Base-by-base conservation (phyloP, 805 yeast species). In the Metschnikowia lochheadii region DNA sequence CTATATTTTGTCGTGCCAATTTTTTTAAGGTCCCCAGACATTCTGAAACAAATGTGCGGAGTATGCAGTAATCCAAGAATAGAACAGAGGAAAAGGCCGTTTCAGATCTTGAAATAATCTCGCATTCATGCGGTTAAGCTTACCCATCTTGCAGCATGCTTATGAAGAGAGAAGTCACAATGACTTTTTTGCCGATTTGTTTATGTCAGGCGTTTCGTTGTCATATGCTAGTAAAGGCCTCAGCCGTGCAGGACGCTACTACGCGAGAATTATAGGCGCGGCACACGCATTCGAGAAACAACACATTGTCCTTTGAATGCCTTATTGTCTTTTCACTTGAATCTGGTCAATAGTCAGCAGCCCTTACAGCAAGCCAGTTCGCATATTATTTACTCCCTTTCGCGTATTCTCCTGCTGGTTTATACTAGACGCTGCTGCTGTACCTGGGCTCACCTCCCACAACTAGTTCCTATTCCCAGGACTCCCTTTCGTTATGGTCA, bases 251-350 rank as follows among this genome's bases (percentile, higher is more conserved):
- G 45, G 14, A n/a, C 29, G 5, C 7, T 3, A 18, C 20, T 33
- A 42, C 45, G 45, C 45, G 45, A 42, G 38, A 33, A 21, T 14
- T n/a, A 34, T 33, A 33, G 18, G 31, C 37, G 45, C 45, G 45
- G 31, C 23, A 33, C 38, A 38, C 33, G 37, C 8, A 32, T 13
- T 20, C 23, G 15, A 40, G 21, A 40, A 15, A 5, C 43, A 26
- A 21, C 15, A 11, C 34, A 41, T 20, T 33, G 37, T 42, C 38
- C 18, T 8, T 42, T 42, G 11, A 8, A n/a, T n/a, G 20, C 10
- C 36, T 26, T 1, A 31, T 33, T 21, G 36, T 42, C 20, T 20
- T 33, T 33, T 14, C 33, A 6, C 13, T 17, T 10, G 21, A 26
- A 14, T 5, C 29, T 14, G 17, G 23, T n/a, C 31, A 33, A 33